Conservation (phyloP, 495 filamentous ascomycete genomes). For the Podospora tetraspora region DNA sequence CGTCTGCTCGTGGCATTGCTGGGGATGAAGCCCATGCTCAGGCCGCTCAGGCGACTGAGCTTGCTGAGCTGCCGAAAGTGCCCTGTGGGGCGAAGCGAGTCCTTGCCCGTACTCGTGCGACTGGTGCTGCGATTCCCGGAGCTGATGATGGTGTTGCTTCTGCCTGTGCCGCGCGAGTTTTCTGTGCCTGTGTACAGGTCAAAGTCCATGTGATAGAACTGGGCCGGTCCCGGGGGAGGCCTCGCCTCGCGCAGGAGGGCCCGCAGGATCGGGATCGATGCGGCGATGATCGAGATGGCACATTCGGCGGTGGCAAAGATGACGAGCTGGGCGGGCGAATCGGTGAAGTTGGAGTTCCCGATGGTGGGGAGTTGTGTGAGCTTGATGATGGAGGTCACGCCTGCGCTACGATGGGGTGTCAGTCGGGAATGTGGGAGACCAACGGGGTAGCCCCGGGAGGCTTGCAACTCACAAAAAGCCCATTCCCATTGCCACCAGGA, state of each 20-base stretch:
- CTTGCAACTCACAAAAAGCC: constrained; percentile 30
- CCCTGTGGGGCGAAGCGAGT: constrained; percentile 10
- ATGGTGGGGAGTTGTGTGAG: constrained; percentile 28
- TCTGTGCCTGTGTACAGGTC: constrained; percentile 20
- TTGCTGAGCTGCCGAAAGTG: constrained; percentile 18
- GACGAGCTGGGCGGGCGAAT: constrained; percentile 17
- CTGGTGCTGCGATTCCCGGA: constrained; percentile 16
- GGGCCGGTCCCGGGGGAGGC: constrained; percentile 21
- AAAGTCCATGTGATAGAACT: constrained; percentile 24
- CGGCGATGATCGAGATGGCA: constrained; percentile 31
- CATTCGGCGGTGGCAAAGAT: constrained; percentile 28
- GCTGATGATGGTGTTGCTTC: constrained; percentile 24
- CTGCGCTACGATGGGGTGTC: constrained; percentile 4
- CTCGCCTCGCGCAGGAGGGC: constrained; percentile 26
- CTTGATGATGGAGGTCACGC: constrained; percentile 26
- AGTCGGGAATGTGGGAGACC: too few relatives aligned
- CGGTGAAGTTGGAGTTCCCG: constrained; percentile 22
- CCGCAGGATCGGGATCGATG: constrained; percentile 30
- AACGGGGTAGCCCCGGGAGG: too few relatives aligned
- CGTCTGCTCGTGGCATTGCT: constrained; percentile 2
- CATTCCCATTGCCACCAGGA: constrained; percentile 36
- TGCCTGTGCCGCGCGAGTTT: constrained; percentile 20
- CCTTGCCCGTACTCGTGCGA: constrained; percentile 19
- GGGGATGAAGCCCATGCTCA: constrained; percentile 19
- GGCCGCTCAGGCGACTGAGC: constrained; percentile 18